These are phyloP conservation scores for Dichotomocladium elegans DNA, from an alignment of 371 early-diverging fungal genomes.

Conservation along the genomic window DNA sequence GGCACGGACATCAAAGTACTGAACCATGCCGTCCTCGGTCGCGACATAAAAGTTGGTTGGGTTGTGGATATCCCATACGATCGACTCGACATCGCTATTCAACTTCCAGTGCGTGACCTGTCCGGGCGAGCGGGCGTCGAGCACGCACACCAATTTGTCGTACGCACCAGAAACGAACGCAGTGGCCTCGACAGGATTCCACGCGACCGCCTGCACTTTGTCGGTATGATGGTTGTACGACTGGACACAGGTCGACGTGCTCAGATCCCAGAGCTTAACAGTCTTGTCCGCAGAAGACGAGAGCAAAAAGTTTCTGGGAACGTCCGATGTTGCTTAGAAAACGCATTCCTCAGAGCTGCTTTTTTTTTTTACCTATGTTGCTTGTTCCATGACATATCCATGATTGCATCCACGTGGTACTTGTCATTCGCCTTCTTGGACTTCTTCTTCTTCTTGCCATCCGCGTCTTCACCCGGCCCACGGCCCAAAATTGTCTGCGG, in stretches of 20 bases:
- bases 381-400: slow-evolving; percentile 91
- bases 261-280: slow-evolving; percentile 96
- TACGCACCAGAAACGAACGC: slow-evolving; percentile 87
- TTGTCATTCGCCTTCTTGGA: slow-evolving; percentile 63
- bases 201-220: slow-evolving; percentile 85
- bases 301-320: slow-evolving; percentile 71
- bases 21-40: slow-evolving; percentile 86
- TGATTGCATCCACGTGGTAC: slow-evolving; percentile 90
- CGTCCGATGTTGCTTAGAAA: neutral
- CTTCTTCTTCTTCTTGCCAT: slow-evolving; percentile 56
- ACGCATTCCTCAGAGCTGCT: neutral
- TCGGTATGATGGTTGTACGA: slow-evolving; percentile 83
- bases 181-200: slow-evolving; percentile 87
- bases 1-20: slow-evolving; percentile 81
- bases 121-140: slow-evolving; percentile 84
- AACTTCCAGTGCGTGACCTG: slow-evolving; percentile 60
- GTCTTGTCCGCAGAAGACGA: slow-evolving; percentile 93
- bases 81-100: slow-evolving; percentile 85
- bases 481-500: slow-evolving; percentile 89
- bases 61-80: slow-evolving; percentile 86
- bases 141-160: slow-evolving; percentile 78
- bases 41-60: slow-evolving; percentile 75
- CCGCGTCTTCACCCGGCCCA: neutral
- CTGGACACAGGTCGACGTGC: slow-evolving; percentile 61
- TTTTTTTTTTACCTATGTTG: slow-evolving; percentile 50